phyloP scores from a whole-genome alignment of 1,284 basidiomycete genomes.

The Leccinum griseonigrum region DNA sequence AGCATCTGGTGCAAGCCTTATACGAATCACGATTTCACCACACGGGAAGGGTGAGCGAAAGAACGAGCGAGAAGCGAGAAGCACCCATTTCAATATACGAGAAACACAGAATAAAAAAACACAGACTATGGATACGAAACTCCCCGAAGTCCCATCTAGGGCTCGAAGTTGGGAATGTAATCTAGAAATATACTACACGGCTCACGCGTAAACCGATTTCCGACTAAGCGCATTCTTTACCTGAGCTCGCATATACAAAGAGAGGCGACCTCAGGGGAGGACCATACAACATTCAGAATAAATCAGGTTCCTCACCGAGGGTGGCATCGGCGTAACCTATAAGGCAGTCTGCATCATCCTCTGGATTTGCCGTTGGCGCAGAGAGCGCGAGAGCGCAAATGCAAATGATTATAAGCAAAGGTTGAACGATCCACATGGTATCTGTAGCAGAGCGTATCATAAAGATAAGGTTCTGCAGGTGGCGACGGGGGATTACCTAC shows the following conservation, averaged over 20 bases:
- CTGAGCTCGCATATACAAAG: neutral
- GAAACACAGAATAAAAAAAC: neutral
- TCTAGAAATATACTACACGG: neutral
- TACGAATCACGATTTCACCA: neutral
- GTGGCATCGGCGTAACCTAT: neutral
- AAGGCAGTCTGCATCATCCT: neutral
- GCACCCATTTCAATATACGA: neutral
- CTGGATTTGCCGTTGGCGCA: neutral
- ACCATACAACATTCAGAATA: neutral
- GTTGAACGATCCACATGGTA: neutral
- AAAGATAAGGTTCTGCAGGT: neutral
- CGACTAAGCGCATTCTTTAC: neutral
- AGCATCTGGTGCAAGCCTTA: neutral
- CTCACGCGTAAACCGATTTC: neutral
- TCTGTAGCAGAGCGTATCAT: neutral
- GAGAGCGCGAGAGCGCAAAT: neutral
- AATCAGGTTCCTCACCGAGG: constrained; percentile 1
- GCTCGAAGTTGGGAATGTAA: neutral
- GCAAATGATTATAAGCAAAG: neutral
- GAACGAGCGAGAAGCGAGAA: neutral
- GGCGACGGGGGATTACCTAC: neutral
- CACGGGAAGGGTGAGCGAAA: neutral
- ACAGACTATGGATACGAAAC: neutral
- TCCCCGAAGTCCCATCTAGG: neutral
- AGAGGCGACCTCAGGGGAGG: neutral